Evolutionary conservation across 2,329 filamentous ascomycete species (phyloP).

Genomic region (Curvularia verruculosa): DNA sequence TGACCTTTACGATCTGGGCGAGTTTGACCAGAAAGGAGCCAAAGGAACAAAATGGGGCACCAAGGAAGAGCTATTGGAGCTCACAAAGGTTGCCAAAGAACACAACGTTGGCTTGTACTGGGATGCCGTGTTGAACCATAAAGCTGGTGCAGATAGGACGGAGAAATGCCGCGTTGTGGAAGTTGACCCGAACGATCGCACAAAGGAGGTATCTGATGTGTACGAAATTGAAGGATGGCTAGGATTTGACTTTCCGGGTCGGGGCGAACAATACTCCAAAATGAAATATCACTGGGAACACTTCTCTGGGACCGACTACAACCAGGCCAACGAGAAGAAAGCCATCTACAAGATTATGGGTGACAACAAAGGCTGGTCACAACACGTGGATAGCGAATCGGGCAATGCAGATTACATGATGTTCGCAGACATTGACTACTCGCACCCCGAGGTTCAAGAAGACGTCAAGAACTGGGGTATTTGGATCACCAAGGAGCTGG

Average conservation of each 20-base stretch:
- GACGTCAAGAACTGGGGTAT: constrained; percentile 70
- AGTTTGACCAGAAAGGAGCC: constrained; percentile 73
- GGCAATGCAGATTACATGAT: constrained; percentile 74
- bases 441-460: constrained; percentile 61
- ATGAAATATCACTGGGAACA: constrained; percentile 71
- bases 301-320: constrained; percentile 72
- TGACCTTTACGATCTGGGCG: constrained; percentile 72
- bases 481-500: constrained; percentile 68
- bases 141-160: constrained; percentile 69
- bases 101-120: constrained; percentile 66
- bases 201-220: constrained; percentile 59
- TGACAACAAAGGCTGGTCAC: constrained; percentile 68
- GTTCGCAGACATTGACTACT: constrained; percentile 73
- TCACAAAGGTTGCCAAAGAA: constrained; percentile 59
- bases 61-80: constrained; percentile 63
- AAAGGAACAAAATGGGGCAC: constrained; percentile 71
- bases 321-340: constrained; percentile 61
- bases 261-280: constrained; percentile 64
- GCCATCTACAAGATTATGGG: constrained; percentile 71
- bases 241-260: constrained; percentile 68
- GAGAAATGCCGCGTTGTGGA: constrained; percentile 68
- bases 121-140: constrained; percentile 76
- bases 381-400: constrained; percentile 65
- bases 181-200: constrained; percentile 66
- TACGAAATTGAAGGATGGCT: constrained; percentile 72